Percentiles rank a stretch among this genome's conserved stretches.
Evolutionary conservation across 2,329 filamentous ascomycete genomes (phyloP).

Genomic region (Epichloe sp.): DNA sequence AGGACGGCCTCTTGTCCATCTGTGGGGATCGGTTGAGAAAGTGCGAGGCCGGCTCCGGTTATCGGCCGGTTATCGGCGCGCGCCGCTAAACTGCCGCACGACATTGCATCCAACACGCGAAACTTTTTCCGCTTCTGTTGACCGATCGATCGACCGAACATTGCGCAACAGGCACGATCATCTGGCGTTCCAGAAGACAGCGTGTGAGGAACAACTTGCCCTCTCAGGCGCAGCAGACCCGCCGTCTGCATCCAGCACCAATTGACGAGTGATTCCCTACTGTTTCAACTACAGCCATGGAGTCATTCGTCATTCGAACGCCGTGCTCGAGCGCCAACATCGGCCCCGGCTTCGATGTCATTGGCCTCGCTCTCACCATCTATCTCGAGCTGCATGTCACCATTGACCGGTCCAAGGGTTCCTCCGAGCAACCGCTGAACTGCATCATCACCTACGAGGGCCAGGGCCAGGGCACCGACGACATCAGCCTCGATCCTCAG

Average conservation of each 20-base stretch:
- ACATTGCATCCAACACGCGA: background rate
- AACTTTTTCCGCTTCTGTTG: background rate
- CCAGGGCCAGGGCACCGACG: slow-evolving; percentile 52
- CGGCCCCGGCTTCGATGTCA: slow-evolving; percentile 93
- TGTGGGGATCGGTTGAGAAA: too few relatives aligned
- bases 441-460: slow-evolving; percentile 88
- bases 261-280: slow-evolving; percentile 9
- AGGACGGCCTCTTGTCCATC: background rate
- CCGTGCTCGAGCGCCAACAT: slow-evolving; percentile 97
- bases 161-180: background rate
- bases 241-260: background rate
- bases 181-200: background rate
- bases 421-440: slow-evolving; percentile 56
- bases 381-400: slow-evolving; percentile 84
- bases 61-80: background rate
- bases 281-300: slow-evolving; percentile 27
- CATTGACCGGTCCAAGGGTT: slow-evolving; percentile 44
- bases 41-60: background rate
- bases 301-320: slow-evolving; percentile 60
- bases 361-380: slow-evolving; percentile 84
- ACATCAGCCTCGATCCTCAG: slow-evolving; percentile 73
- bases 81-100: background rate
- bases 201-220: background rate
- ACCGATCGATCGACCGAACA: background rate
- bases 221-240: background rate